Base-by-base conservation (phyloP, 495 filamentous ascomycete species). In the Cercophora newfieldiana region DNA sequence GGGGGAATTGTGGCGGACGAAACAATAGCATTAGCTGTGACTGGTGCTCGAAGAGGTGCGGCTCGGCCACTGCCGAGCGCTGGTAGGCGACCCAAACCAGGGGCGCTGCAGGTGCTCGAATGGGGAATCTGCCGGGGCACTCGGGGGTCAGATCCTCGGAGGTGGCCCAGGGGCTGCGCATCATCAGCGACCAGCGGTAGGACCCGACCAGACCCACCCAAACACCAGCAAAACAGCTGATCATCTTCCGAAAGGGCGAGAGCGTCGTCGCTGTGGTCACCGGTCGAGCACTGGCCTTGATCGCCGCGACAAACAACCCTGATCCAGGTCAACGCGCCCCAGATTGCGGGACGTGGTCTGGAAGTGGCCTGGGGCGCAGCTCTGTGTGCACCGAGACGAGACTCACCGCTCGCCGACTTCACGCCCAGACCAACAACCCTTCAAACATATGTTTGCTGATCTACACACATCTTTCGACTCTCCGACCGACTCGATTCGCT, bases 221-320 rank as follows among this genome's bases (percentile, higher is more conserved):
- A 64, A 68, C 66, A 61, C 24, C 22, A 33, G 48, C 66, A 68
- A 68, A 68, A 68, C 66, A 57, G 61, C 47, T 64, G 58, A 67
- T 62, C 59, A 31, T n/a, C 58, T 60, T 60, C 58, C 58, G 58
- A 60, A 60, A 53, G 22, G 50, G 7, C 50, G n/a, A 8, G 10
- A 26, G 50, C 22, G 49, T 29, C 22, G 24, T 29, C 6, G 26
- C 18, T 6, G 21, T 2, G 6, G 54, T 25, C 22, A 6, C 25
- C 16, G 19, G 2, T 53, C 50, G 50, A 14, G 50, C 50, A 26
- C 50, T 26, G 50, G 21, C n/a, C 50, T 53, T 22, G 21, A 22
- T 53, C 50, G 19, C 6, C 50, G 16, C n/a, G 4, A 53, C 37
- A 44, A 57, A 30, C 3, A 30, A 30, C 25, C 54, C 54, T 57